Evolutionary conservation across 345 rosid species (phyloP).

Genomic region (Ailanthus altissimus): DNA sequence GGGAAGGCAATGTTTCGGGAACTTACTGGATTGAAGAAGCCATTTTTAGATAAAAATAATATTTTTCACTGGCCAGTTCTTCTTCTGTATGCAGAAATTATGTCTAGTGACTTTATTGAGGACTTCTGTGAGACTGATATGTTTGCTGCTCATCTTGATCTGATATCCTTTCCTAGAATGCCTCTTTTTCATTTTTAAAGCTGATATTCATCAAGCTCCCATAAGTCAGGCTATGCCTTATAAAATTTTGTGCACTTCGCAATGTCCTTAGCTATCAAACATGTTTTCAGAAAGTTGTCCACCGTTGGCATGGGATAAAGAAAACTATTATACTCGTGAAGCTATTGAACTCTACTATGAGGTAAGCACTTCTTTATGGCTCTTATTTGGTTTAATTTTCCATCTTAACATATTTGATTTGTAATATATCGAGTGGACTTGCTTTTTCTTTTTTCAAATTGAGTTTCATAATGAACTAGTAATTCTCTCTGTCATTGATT

Average conservation of each 20-base stretch:
- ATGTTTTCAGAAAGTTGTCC: slow-evolving; percentile 80
- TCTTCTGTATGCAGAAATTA: slow-evolving; percentile 84
- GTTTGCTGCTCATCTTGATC: slow-evolving; percentile 79
- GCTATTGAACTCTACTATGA: slow-evolving; percentile 79
- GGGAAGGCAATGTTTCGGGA: slow-evolving; percentile 74
- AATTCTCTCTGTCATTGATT: slow-evolving; percentile 14
- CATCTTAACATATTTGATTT: neutral
- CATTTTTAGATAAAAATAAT: slow-evolving; percentile 61
- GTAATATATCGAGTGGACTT: neutral
- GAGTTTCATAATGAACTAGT: neutral
- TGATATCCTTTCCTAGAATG: slow-evolving; percentile 63
- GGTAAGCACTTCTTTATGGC: slow-evolving; percentile 45
- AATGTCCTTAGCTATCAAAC: slow-evolving; percentile 68
- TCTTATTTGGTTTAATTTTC: neutral
- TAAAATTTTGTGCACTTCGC: slow-evolving; percentile 15
- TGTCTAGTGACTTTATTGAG: slow-evolving; percentile 91
- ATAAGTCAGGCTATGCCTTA: neutral
- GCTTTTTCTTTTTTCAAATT: neutral
- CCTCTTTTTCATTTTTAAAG: neutral
- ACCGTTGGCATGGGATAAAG: slow-evolving; percentile 73
- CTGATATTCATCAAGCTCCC: neutral
- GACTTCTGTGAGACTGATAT: slow-evolving; percentile 84
- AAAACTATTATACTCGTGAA: slow-evolving; percentile 66
- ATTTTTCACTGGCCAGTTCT: slow-evolving; percentile 93
- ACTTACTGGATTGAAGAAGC: slow-evolving; percentile 78